Evolutionary conservation across 2,329 filamentous ascomycete species (phyloP).

Genomic region (Dactylellina cionopaga): DNA sequence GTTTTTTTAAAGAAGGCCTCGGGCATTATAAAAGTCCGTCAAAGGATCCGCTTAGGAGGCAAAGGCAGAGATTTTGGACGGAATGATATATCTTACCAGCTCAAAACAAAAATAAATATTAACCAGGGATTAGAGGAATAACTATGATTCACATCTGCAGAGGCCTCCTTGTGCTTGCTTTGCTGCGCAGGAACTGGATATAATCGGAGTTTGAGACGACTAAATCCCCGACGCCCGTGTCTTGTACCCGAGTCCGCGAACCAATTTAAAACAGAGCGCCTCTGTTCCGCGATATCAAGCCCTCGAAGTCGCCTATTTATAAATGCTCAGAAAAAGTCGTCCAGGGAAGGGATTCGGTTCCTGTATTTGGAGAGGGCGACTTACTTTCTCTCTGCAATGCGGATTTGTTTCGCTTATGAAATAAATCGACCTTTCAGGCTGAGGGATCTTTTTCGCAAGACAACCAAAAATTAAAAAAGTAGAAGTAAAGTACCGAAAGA

Average conservation of each 20-base stretch:
- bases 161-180: no score
- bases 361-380: conserved; percentile 33
- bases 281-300: conserved; percentile 6
- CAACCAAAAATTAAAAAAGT: conserved; percentile 10
- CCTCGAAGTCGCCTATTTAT: conserved; percentile 41
- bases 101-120: conserved; percentile 11
- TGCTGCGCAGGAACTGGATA: conserved; percentile 43
- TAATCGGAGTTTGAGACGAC: conserved; percentile 50
- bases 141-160: conserved; percentile 52
- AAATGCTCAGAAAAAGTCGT: conserved; percentile 20
- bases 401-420: conserved; percentile 42
- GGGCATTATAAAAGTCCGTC: conserved; percentile 42
- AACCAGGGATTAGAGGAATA: conserved; percentile 15
- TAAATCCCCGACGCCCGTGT: conserved; percentile 50
- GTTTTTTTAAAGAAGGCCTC: conserved; percentile 6
- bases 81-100: conserved; percentile 30
- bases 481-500: neutral
- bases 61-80: conserved; percentile 35
- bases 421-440: conserved; percentile 11
- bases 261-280: conserved; percentile 21
- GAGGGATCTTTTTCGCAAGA: neutral
- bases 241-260: conserved; percentile 43
- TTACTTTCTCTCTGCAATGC: conserved; percentile 7
- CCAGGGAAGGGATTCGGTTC: conserved; percentile 36
- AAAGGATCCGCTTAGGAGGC: conserved; percentile 1